These are phyloP conservation scores for Dryadomyces quercivorus DNA, from an alignment of 2,329 filamentous ascomycete species.

Conservation along the genomic window DNA sequence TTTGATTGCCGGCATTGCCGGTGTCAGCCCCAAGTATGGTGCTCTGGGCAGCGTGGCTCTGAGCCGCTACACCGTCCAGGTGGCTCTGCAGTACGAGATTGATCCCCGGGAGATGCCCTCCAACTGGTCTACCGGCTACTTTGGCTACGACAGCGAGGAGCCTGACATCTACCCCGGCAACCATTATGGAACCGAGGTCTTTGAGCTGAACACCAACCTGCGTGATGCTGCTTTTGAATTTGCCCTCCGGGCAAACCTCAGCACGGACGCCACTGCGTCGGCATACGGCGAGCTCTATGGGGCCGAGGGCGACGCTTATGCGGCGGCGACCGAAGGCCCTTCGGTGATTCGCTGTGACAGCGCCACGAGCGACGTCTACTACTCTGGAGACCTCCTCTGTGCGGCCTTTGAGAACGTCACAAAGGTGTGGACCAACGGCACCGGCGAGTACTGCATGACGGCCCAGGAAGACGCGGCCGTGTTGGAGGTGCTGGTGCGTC, in stretches of 20 bases:
- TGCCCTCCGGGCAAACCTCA: slow-evolving; percentile 37
- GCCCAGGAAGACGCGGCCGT: slow-evolving; percentile 64
- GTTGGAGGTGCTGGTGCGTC: slow-evolving; percentile 52
- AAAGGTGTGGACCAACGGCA: slow-evolving; percentile 52
- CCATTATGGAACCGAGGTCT: slow-evolving; percentile 58
- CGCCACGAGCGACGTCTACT: slow-evolving; percentile 63
- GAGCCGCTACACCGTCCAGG: slow-evolving; percentile 58
- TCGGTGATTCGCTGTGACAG: slow-evolving; percentile 52
- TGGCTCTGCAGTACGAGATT: slow-evolving; percentile 65
- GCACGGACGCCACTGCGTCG: slow-evolving; percentile 34
- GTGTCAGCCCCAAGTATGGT: slow-evolving; percentile 56
- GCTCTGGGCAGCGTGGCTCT: slow-evolving; percentile 58
- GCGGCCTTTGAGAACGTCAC: slow-evolving; percentile 56
- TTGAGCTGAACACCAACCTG: slow-evolving; percentile 50
- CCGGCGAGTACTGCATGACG: slow-evolving; percentile 55
- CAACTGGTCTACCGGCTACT: slow-evolving; percentile 56
- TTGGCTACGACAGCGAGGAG: slow-evolving; percentile 45
- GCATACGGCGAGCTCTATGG: slow-evolving; percentile 44
- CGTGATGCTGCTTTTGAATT: slow-evolving; percentile 38
- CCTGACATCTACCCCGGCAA: slow-evolving; percentile 45
- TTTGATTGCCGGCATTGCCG: slow-evolving; percentile 59
- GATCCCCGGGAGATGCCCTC: slow-evolving; percentile 54
- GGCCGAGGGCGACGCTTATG: slow-evolving; percentile 21
- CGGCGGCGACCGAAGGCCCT: slow-evolving; percentile 33
- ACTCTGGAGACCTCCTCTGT: slow-evolving; percentile 41